Percentiles rank a stretch among this genome's conserved stretches.
These are phyloP conservation scores for Talaromyces sp. DNA, from an alignment of 2,329 filamentous ascomycete species.

Conservation along the genomic window DNA sequence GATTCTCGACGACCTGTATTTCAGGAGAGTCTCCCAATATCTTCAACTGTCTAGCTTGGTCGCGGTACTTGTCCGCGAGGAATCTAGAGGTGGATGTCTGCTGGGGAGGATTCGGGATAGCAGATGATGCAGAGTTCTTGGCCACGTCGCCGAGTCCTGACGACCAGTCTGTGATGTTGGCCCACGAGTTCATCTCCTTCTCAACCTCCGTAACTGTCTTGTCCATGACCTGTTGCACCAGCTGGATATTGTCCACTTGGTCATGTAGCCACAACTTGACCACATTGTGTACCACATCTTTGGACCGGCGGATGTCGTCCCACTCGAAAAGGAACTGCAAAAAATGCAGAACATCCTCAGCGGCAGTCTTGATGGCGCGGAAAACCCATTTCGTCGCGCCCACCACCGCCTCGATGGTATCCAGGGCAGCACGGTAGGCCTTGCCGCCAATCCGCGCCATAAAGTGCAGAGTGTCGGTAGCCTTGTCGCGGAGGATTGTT, in stretches of 20 bases:
- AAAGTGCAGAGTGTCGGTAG: neutral
- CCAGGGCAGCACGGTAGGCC: constrained; percentile 19
- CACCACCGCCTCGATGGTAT: constrained; percentile 19
- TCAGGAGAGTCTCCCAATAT: neutral
- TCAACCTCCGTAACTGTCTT: neutral
- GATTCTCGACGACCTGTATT: neutral
- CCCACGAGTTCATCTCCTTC: neutral
- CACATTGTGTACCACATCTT: constrained; percentile 19
- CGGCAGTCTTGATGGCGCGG: constrained; percentile 6
- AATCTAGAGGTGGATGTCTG: too few species aligned
- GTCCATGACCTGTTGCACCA: neutral
- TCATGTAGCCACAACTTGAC: constrained; percentile 8
- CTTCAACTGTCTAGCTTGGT: too few species aligned
- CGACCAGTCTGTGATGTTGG: neutral
- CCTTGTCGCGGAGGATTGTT: too few species aligned
- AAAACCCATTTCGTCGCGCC: constrained; percentile 10
- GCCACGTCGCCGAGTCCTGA: too few species aligned
- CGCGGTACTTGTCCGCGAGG: too few species aligned
- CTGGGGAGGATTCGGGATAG: too few species aligned
- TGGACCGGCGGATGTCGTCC: constrained; percentile 20
- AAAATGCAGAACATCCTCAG: constrained; percentile 15
- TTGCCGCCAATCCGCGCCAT: constrained; percentile 6
- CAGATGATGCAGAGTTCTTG: too few species aligned
- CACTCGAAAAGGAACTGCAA: constrained; percentile 20
- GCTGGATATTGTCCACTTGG: neutral